Conservation (phyloP, 148 eudicot genomes). For the Drosera capensis region DNA sequence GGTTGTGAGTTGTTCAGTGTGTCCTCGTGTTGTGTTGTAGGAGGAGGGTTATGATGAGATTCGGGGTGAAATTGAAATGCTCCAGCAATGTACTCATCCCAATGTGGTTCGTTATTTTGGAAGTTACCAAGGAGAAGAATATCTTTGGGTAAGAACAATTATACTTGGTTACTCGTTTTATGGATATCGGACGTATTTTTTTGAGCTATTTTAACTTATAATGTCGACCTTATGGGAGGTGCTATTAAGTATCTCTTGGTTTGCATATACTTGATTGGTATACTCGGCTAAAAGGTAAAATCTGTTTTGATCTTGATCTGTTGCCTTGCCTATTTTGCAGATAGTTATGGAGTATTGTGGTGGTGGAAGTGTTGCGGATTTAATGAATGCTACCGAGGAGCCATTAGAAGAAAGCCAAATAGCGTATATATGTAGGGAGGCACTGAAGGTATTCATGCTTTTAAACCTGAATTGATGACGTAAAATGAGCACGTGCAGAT, state of each 20-base stretch:
- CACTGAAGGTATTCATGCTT: constrained; percentile 51
- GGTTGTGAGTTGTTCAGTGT: constrained; percentile 1
- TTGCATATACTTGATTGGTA: background rate
- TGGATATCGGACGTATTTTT: too few species aligned
- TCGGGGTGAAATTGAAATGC: constrained; percentile 98
- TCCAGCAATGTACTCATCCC: constrained; percentile 99
- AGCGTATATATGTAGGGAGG: constrained; percentile 84
- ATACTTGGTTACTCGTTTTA: too few species aligned
- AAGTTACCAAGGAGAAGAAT: constrained; percentile 98
- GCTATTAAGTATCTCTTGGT: background rate
- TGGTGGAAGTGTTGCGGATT: constrained; percentile 97
- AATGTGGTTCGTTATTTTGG: constrained; percentile 98
- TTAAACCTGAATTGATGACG: background rate
- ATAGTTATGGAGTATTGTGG: constrained; percentile 99
- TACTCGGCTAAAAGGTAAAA: too few species aligned
- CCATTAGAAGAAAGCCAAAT: constrained; percentile 82
- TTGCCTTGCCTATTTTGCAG: constrained; percentile 24
- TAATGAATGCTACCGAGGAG: constrained; percentile 89
- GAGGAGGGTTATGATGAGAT: constrained; percentile 99
- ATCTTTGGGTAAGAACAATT: constrained; percentile 66
- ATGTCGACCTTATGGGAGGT: background rate
- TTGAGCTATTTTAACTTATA: constrained; percentile 1
- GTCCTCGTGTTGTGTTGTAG: constrained; percentile 19
- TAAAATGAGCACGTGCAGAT: too few species aligned
- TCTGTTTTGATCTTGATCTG: too few species aligned